Conservation (phyloP, 768 basidiomycete genomes). For the Lactarius indigo region DNA sequence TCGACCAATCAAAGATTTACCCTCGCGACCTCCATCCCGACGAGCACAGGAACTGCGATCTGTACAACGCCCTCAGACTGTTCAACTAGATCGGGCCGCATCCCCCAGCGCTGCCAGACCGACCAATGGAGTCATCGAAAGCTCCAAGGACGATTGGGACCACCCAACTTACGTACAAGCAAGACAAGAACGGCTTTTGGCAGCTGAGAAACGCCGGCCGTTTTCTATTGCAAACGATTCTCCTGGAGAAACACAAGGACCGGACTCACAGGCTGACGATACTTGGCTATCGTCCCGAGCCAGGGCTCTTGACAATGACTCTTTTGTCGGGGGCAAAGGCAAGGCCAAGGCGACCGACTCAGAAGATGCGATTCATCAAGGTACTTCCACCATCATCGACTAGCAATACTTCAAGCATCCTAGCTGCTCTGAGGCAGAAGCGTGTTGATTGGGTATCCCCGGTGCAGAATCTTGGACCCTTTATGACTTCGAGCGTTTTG, state of each 20-base stretch:
- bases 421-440: constrained; percentile 17
- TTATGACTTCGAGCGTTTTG: constrained; percentile 23
- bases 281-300: not conserved
- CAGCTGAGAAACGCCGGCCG: constrained; percentile 15
- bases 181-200: constrained; percentile 11
- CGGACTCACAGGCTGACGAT: not conserved
- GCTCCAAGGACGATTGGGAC: constrained; percentile 1
- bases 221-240: not conserved
- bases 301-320: not conserved
- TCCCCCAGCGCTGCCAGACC: constrained; percentile 5
- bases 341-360: constrained; percentile 20
- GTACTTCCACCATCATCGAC: not conserved
- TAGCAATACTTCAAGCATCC: not conserved
- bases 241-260: constrained; percentile 1
- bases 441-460: constrained; percentile 17
- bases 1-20: constrained; percentile 20
- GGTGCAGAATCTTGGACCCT: constrained; percentile 20
- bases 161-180: constrained; percentile 6
- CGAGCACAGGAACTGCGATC: constrained; percentile 14
- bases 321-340: constrained; percentile 15
- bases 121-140: not conserved
- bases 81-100: not conserved
- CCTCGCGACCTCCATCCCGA: constrained; percentile 10
- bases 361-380: not conserved
- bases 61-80: not conserved